Evolutionary conservation across 805 yeast genomes (phyloP).

Genomic region (Tetrapisispora fleetii): DNA sequence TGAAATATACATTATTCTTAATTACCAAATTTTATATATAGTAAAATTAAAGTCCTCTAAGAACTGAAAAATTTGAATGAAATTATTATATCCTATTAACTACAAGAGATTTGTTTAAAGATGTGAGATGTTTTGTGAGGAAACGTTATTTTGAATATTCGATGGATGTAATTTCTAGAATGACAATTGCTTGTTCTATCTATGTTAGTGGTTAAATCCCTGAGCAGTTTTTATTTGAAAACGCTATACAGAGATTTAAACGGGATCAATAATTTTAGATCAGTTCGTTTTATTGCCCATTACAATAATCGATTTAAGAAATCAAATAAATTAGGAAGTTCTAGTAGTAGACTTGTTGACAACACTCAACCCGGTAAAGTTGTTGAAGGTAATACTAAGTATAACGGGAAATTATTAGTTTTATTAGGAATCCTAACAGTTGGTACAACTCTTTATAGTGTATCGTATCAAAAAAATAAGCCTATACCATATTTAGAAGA

Average conservation of each 20-base stretch:
- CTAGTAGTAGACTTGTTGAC: neutral
- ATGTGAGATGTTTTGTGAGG: too few relatives aligned
- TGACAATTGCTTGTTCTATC: neutral
- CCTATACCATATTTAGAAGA: conserved; percentile 40
- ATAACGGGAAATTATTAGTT: conserved; percentile 29
- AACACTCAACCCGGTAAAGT: neutral
- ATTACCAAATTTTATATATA: too few relatives aligned
- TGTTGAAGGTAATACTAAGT: conserved; percentile 1
- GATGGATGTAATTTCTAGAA: too few relatives aligned
- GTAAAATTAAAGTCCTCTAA: too few relatives aligned
- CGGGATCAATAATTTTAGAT: neutral
- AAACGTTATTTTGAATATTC: too few relatives aligned
- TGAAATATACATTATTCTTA: too few relatives aligned
- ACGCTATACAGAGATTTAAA: neutral
- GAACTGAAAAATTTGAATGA: too few relatives aligned
- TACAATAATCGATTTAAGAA: neutral
- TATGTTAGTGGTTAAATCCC: neutral
- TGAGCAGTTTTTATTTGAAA: neutral
- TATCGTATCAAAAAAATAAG: conserved; percentile 33
- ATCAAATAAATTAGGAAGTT: neutral
- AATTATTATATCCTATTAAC: too few relatives aligned
- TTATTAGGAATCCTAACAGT: conserved; percentile 37
- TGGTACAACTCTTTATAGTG: conserved; percentile 38
- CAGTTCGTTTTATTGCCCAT: neutral
- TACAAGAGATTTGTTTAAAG: too few relatives aligned